Conservation (phyloP, 129 eudicot genomes). For the Dittrichia graveolens region DNA sequence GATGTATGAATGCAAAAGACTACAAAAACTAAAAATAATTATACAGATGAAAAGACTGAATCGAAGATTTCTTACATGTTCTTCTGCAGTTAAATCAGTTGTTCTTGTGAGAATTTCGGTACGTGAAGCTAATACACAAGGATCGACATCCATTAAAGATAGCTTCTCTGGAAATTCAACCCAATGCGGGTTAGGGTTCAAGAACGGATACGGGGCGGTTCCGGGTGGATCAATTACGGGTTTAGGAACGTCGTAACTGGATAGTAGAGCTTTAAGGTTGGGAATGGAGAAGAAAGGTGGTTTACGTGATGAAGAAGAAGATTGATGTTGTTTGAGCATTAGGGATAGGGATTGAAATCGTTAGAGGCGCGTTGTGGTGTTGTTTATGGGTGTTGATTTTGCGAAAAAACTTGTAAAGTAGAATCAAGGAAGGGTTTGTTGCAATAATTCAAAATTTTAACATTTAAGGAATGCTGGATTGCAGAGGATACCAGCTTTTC, state of each 20-base stretch:
- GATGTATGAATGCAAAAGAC: not conserved
- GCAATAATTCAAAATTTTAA: no score
- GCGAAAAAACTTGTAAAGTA: no score
- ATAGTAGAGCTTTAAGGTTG: not conserved
- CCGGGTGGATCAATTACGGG: slow-evolving; percentile 32
- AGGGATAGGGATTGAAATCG: no score
- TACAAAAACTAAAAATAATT: no score
- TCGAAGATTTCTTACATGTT: slow-evolving; percentile 26
- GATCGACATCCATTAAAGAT: slow-evolving; percentile 20
- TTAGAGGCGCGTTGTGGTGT: no score
- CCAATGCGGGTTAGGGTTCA: slow-evolving; percentile 16
- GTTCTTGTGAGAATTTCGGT: not conserved
- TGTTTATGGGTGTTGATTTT: no score
- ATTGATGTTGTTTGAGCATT: slow-evolving; percentile 19
- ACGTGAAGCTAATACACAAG: slow-evolving; percentile 21
- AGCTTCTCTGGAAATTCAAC: not conserved
- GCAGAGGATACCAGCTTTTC: no score
- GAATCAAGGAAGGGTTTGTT: no score
- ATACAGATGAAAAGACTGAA: not conserved
- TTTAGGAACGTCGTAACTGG: slow-evolving; percentile 1
- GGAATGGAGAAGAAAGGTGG: slow-evolving; percentile 1
- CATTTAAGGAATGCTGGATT: no score
- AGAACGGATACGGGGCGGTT: slow-evolving; percentile 8
- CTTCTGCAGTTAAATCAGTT: slow-evolving; percentile 28
- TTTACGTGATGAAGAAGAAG: not conserved